Conservation (phyloP, 176 grass and related monocot species). For the Eragrostis nindensis region DNA sequence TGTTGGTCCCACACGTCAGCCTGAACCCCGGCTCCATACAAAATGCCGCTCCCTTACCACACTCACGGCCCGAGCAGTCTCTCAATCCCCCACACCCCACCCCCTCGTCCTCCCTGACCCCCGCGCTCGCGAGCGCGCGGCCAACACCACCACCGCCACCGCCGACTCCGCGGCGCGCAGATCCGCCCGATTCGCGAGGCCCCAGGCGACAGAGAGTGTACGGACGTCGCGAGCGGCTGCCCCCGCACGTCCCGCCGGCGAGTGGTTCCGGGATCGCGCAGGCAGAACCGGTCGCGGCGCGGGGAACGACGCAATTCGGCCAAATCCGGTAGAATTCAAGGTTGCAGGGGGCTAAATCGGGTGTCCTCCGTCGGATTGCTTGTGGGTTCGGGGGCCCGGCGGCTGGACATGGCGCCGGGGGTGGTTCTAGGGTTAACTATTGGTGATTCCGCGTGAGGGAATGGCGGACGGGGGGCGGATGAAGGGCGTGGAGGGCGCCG, state of each 20-base stretch:
- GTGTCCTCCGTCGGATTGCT: neutral
- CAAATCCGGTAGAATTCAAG: slow-evolving; percentile 40
- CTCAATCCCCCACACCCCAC: neutral
- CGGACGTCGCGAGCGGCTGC: neutral
- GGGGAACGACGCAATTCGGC: neutral
- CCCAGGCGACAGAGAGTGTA: slow-evolving; percentile 15
- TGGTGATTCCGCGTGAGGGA: slow-evolving; percentile 4
- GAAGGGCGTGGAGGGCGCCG: slow-evolving; percentile 65
- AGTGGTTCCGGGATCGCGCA: slow-evolving; percentile 16
- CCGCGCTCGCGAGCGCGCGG: slow-evolving; percentile 36
- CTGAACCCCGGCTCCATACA: neutral
- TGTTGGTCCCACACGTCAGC: neutral
- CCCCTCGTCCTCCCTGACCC: neutral
- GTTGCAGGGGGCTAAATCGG: neutral
- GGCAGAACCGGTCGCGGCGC: neutral
- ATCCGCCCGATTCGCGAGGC: slow-evolving; percentile 35
- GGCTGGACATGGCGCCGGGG: slow-evolving; percentile 20
- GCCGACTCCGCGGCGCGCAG: slow-evolving; percentile 37
- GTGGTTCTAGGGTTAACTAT: slow-evolving; percentile 52
- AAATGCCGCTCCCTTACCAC: neutral
- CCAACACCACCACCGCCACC: slow-evolving; percentile 10
- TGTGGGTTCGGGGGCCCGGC: neutral
- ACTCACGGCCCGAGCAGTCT: slow-evolving; percentile 5
- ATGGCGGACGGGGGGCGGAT: slow-evolving; percentile 73
- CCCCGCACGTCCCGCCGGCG: neutral